Evolutionary conservation across 306 rosid species (phyloP).

Genomic region (Lupinus albus): DNA sequence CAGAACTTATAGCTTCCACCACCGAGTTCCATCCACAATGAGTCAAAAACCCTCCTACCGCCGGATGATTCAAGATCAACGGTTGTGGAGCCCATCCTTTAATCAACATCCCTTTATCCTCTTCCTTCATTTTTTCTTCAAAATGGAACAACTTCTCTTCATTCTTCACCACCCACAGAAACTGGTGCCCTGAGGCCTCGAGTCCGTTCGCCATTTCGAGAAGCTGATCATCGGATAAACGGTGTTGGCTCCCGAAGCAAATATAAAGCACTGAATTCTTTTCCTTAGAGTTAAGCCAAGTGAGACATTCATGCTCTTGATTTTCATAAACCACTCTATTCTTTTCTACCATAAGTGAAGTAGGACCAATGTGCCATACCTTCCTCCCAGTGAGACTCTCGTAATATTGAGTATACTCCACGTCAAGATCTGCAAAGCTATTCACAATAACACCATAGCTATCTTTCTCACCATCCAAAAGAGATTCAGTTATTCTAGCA

Average conservation of each 20-base stretch:
- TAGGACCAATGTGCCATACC: conserved; percentile 51
- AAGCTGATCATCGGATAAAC: conserved; percentile 28
- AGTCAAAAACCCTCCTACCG: conserved; percentile 35
- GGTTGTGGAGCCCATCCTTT: conserved; percentile 44
- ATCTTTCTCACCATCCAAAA: conserved; percentile 23
- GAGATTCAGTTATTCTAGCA: neutral
- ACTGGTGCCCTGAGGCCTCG: conserved; percentile 16
- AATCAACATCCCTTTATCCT: conserved; percentile 34
- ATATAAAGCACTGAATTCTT: conserved; percentile 36
- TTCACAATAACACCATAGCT: conserved; percentile 44
- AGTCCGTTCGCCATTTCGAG: conserved; percentile 32
- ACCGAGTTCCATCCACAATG: conserved; percentile 43
- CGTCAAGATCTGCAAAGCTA: conserved; percentile 42
- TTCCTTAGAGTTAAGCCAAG: conserved; percentile 34
- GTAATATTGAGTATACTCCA: conserved; percentile 36
- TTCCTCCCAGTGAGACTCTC: conserved; percentile 33
- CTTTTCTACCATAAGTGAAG: conserved; percentile 34
- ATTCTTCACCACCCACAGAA: conserved; percentile 18
- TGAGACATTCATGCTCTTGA: conserved; percentile 9
- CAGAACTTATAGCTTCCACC: conserved; percentile 34
- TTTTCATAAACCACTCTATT: neutral
- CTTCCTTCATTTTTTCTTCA: conserved; percentile 5
- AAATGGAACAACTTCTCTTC: conserved; percentile 10
- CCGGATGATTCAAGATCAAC: conserved; percentile 34
- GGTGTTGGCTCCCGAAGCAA: conserved; percentile 36